phyloP scores from a whole-genome alignment of 2,329 filamentous ascomycete species.

The Herpomyces periplanetae region DNA sequence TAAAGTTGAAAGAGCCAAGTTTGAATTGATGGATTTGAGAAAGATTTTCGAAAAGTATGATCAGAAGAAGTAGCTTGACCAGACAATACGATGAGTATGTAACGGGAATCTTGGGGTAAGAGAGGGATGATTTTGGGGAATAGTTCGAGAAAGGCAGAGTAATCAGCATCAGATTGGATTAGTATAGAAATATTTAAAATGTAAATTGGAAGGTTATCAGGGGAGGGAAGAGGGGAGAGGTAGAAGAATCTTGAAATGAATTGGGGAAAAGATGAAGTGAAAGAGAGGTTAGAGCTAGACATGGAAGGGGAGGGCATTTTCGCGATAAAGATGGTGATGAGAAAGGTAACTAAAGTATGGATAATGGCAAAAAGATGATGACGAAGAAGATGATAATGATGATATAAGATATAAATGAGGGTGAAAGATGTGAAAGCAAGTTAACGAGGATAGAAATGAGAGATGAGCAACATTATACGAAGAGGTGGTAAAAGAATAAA shows the following conservation, averaged over 20 bases:
- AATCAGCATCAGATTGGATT: constrained; percentile 13
- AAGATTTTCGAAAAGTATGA: constrained; percentile 10
- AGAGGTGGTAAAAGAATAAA: too few species aligned
- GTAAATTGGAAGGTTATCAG: constrained; percentile 12
- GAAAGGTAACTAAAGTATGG: too few species aligned
- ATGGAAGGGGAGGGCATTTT: too few species aligned
- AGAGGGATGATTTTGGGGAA: constrained; percentile 15
- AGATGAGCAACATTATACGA: too few species aligned
- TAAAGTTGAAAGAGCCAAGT: constrained; percentile 18
- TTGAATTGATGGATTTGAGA: constrained; percentile 12
- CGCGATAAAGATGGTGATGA: too few species aligned
- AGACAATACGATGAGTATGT: constrained; percentile 16
- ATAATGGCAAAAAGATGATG: too few species aligned
- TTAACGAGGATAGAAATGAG: too few species aligned
- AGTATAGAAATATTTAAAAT: constrained; percentile 17
- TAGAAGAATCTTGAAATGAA: constrained; percentile 15
- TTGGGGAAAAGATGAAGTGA: constrained; percentile 10
- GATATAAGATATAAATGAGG: too few species aligned
- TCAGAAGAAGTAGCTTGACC: constrained; percentile 13
- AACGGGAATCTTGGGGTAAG: constrained; percentile 14
- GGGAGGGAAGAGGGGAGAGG: constrained; percentile 12
- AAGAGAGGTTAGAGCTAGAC: too few species aligned
- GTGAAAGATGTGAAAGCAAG: too few species aligned
- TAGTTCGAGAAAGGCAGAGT: constrained; percentile 14
- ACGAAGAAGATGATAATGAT: too few species aligned